Conservation (phyloP, 2,329 filamentous ascomycete genomes). For the Paraphoma chrysanthemicola region DNA sequence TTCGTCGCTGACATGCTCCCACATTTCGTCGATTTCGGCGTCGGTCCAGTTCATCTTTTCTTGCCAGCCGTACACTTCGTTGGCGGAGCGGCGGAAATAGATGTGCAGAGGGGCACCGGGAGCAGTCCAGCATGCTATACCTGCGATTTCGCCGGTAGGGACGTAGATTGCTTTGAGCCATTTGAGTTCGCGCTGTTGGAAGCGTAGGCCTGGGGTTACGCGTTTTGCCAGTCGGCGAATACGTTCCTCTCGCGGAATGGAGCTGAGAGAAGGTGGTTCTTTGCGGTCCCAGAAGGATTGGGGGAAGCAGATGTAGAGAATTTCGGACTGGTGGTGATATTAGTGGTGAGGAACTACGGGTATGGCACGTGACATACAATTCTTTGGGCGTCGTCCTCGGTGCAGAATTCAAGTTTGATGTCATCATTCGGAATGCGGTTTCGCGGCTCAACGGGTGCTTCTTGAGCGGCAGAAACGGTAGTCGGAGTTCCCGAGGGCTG, state of each 20-base stretch:
- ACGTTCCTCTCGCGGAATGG: conserved; percentile 12
- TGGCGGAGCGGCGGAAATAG: conserved; percentile 25
- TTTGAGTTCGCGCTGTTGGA: conserved; percentile 19
- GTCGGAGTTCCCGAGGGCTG: not conserved
- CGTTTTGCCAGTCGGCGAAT: conserved; percentile 27
- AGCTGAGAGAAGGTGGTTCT: conserved; percentile 29
- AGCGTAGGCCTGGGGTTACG: conserved; percentile 16
- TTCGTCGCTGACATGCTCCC: conserved; percentile 18
- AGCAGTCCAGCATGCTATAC: conserved; percentile 36
- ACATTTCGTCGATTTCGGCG: conserved; percentile 35
- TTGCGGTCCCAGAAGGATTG: conserved; percentile 25
- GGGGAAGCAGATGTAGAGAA: conserved; percentile 34
- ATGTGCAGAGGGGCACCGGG: conserved; percentile 28
- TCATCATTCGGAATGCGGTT: not conserved
- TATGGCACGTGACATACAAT: not conserved
- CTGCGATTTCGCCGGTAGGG: conserved; percentile 27
- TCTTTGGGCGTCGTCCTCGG: not conserved
- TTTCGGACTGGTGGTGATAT: conserved; percentile 28
- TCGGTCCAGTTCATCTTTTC: conserved; percentile 28
- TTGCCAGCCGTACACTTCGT: conserved; percentile 28
- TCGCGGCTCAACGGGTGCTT: not conserved
- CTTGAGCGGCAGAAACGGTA: not conserved
- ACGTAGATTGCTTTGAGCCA: conserved; percentile 38
- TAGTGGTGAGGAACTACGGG: not conserved
- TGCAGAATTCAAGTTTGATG: not conserved